Conservation (phyloP, 2,329 filamentous ascomycete species). For the Helminthosporium solani region DNA sequence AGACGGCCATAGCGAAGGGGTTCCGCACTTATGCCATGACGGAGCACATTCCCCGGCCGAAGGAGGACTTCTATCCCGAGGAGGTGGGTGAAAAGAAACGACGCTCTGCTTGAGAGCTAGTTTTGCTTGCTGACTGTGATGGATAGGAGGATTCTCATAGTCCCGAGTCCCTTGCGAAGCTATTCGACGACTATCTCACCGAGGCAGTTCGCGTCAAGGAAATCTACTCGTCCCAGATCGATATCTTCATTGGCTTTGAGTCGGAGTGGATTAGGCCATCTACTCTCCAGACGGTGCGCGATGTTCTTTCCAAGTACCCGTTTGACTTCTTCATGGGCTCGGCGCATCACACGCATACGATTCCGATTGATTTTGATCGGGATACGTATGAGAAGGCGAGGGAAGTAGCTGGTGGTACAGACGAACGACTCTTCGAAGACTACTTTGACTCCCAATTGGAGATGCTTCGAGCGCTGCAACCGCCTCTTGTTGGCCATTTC, state of each 20-base stretch:
- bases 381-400: constrained; percentile 67
- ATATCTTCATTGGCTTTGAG: constrained; percentile 87
- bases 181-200: constrained; percentile 70
- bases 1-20: constrained; percentile 72
- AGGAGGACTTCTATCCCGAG: constrained; percentile 85
- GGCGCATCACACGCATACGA: constrained; percentile 81
- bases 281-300: constrained; percentile 60
- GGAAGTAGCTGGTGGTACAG: constrained; percentile 55
- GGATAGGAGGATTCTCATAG: constrained; percentile 26
- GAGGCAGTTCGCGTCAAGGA: constrained; percentile 73
- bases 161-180: constrained; percentile 38
- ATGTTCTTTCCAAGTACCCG: constrained; percentile 59
- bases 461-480: constrained; percentile 73
- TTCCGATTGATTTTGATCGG: constrained; percentile 86
- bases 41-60: constrained; percentile 88
- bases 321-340: constrained; percentile 93
- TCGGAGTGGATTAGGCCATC: constrained; percentile 83
- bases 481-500: constrained; percentile 87
- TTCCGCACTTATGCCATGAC: constrained; percentile 86
- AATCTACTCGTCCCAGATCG: constrained; percentile 69
- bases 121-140: constrained; percentile 15
- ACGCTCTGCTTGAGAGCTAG: not conserved
- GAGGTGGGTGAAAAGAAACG: constrained; percentile 57
- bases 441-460: constrained; percentile 87
- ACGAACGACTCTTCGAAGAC: constrained; percentile 67